These are phyloP conservation scores for Mortierella sp. DNA, from an alignment of 371 early-diverging fungal species.

Conservation along the genomic window DNA sequence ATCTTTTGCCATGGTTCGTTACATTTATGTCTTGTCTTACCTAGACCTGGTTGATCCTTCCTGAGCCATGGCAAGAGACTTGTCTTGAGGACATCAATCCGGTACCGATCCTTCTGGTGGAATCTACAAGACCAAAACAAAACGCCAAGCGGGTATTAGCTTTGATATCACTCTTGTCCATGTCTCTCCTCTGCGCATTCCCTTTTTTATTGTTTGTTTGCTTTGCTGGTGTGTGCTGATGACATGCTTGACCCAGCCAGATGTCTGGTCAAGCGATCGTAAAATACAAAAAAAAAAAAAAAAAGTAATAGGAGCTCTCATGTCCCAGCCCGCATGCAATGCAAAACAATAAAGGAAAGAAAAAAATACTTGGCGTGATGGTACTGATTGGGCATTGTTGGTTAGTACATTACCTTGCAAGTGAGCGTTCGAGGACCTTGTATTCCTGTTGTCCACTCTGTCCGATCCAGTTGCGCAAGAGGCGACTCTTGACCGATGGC, in stretches of 20 bases:
- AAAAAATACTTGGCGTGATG: conserved; percentile 3
- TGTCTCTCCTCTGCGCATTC: neutral
- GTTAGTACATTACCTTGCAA: conserved; percentile 36
- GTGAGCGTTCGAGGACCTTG: conserved; percentile 52
- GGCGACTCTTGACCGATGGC: conserved; percentile 48
- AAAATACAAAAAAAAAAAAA: neutral
- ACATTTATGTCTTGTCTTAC: too few species aligned
- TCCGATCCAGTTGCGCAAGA: conserved; percentile 55
- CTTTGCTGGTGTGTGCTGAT: neutral
- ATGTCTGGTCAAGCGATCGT: conserved; percentile 2
- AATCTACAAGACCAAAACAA: conserved; percentile 34
- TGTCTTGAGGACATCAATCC: conserved; percentile 52
- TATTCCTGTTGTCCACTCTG: conserved; percentile 54
- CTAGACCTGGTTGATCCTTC: conserved; percentile 50
- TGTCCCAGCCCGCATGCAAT: conserved; percentile 7
- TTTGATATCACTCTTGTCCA: neutral
- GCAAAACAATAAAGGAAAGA: neutral
- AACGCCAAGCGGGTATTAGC: neutral
- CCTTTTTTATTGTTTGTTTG: conserved; percentile 7
- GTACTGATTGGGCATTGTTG: neutral
- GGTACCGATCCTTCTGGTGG: conserved; percentile 54
- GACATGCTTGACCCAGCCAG: neutral
- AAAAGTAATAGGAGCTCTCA: conserved; percentile 9
- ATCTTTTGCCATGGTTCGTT: neutral
- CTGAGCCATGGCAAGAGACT: conserved; percentile 51